Evolutionary conservation across 176 grass and related monocot species (phyloP), one percentile per base, ranked within the genome.

Genomic region (Puya raimondii): DNA sequence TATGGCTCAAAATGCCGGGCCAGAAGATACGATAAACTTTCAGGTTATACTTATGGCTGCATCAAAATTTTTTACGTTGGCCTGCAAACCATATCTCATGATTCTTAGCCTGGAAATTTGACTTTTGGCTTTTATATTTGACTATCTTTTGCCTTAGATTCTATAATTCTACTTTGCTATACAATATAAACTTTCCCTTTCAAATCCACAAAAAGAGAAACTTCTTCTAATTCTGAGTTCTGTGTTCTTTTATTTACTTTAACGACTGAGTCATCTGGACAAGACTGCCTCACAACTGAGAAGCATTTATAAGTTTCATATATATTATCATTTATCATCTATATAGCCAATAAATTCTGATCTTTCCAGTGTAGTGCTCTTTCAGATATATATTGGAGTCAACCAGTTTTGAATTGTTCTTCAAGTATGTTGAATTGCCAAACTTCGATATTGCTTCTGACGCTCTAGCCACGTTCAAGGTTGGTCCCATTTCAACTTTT

Each of bases 391-490:
- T 99, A 79, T 67, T 99, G 70, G 89, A 85, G 78, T 99, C 94
- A 79, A 85, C 72, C 79, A 99, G 90, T 87, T 99, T 99, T 17
- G 95, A 94, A 49, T 86, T 99, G 54, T 93, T 99, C 82, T 99
- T 99, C 83, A 86, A 93, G 76, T 91, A 99, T 73, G 95, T 90
- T 59, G 95, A 99, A 81, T 77, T 99, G 69, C 87, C 95, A 75
- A 99, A 90, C 80, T 99, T 99, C 68, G 95, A 99, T 85, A 99
- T 99, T 84, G 95, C 95, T 81, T 99, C 95, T 58, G 95, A 99
- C 88, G 90, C 95, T 84, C 82, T 99, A 68, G 80, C 88, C 70
- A 99, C 95, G 13, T 99, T 99, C 95, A 99, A 99, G 95, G 95
- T 93, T 81, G 83, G 70, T 23, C 21, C 48, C 26, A 29, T 66